phyloP scores from a whole-genome alignment of 2,329 filamentous ascomycete species.

The Penicillium brasilianum region DNA sequence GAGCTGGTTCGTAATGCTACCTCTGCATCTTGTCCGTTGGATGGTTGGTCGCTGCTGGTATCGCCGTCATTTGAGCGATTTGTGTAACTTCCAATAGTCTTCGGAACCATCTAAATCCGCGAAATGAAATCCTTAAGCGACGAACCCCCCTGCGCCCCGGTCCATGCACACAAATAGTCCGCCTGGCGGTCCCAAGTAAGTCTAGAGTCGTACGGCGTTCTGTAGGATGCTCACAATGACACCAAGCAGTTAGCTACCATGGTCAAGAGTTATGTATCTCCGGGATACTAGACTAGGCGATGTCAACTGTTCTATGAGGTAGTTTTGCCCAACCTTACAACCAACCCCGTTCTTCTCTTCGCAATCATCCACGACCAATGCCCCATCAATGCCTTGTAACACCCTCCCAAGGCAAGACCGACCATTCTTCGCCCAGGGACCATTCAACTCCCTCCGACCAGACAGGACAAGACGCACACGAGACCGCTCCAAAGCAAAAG shows the following conservation, averaged over 20 bases:
- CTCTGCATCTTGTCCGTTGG: not conserved
- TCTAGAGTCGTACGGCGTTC: not conserved
- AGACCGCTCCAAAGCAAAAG: not conserved
- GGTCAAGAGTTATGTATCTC: not conserved
- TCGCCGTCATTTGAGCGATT: not conserved
- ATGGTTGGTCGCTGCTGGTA: not conserved
- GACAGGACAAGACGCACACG: constrained; percentile 1
- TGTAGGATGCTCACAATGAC: not conserved
- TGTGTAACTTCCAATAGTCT: not conserved
- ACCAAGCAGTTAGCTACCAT: not conserved
- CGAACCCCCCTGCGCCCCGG: not conserved
- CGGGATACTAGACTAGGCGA: not conserved
- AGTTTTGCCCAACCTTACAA: not conserved
- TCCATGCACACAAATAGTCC: not conserved
- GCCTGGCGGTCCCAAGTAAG: not conserved
- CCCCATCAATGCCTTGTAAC: not conserved
- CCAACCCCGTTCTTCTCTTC: not conserved
- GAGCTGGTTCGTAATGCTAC: not conserved
- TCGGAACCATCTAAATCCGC: not conserved
- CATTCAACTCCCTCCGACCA: not conserved
- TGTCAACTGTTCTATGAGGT: not conserved
- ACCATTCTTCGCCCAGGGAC: not conserved
- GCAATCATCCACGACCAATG: not conserved
- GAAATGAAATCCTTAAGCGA: not conserved
- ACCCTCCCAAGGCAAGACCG: not conserved